These are phyloP conservation scores for Calocera cornea DNA, from an alignment of 768 basidiomycete genomes.

Conservation along the genomic window DNA sequence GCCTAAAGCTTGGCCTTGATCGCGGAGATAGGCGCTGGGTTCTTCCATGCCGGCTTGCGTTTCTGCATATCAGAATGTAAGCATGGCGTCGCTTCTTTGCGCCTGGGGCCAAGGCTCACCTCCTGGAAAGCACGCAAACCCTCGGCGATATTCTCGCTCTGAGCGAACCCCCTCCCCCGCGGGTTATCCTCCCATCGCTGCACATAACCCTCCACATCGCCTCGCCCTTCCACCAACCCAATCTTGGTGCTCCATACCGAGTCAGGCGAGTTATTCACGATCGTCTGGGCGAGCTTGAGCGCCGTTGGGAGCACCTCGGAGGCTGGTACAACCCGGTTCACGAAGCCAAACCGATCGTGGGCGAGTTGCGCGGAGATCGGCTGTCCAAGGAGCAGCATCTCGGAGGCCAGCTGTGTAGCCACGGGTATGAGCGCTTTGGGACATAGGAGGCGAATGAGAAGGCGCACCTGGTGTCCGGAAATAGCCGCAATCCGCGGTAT, in stretches of 20 bases:
- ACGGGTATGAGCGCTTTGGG: constrained; percentile 8
- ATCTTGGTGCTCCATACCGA: constrained; percentile 63
- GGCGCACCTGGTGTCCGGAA: constrained; percentile 57
- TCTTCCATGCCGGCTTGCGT: constrained; percentile 41
- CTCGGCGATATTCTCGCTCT: constrained; percentile 59
- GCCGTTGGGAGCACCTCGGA: constrained; percentile 46
- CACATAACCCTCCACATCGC: constrained; percentile 40
- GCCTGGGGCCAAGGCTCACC: constrained; percentile 29
- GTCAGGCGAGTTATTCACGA: constrained; percentile 60
- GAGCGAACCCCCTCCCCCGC: constrained; percentile 41
- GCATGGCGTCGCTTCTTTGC: background rate
- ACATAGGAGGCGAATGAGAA: constrained; percentile 4
- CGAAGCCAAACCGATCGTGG: constrained; percentile 55
- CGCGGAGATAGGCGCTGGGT: constrained; percentile 23
- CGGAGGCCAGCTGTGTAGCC: constrained; percentile 45
- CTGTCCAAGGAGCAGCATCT: constrained; percentile 61
- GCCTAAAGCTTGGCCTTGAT: constrained; percentile 33
- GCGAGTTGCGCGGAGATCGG: constrained; percentile 56
- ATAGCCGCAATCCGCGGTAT: constrained; percentile 55
- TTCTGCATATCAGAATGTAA: constrained; percentile 23
- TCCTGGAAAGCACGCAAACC: constrained; percentile 55
- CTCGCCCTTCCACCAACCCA: constrained; percentile 43
- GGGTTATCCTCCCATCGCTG: constrained; percentile 32
- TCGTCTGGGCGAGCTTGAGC: constrained; percentile 43
- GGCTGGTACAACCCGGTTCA: constrained; percentile 54